phyloP scores from a whole-genome alignment of 768 basidiomycete genomes.

The Leccinellum rugosiceps region DNA sequence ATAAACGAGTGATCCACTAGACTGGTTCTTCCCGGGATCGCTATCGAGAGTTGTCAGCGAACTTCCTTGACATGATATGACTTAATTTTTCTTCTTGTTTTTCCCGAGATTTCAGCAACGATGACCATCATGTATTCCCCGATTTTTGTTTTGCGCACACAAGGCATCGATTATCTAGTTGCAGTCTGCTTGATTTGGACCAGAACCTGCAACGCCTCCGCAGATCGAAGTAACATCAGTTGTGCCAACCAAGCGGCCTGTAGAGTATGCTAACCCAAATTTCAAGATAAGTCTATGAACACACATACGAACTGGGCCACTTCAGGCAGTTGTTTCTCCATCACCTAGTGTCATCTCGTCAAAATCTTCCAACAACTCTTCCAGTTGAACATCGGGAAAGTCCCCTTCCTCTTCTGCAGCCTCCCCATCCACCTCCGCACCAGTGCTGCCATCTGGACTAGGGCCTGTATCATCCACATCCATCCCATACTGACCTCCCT shows the following conservation, averaged over 20 bases:
- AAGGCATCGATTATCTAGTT: constrained; percentile 1
- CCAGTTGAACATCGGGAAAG: constrained; percentile 83
- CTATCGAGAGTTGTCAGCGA: too few species aligned
- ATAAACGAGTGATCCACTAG: too few species aligned
- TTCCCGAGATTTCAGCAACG: too few species aligned
- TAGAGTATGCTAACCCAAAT: too few species aligned
- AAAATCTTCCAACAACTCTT: constrained; percentile 88
- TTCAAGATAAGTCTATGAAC: too few species aligned
- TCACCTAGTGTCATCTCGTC: constrained; percentile 83
- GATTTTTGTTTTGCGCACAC: background rate
- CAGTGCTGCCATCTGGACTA: constrained; percentile 19
- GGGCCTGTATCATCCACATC: constrained; percentile 56
- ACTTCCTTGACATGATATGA: too few species aligned
- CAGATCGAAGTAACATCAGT: background rate
- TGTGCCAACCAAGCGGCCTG: too few species aligned
- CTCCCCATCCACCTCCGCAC: constrained; percentile 31
- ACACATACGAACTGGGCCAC: background rate
- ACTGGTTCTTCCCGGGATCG: too few species aligned
- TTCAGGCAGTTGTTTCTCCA: constrained; percentile 16
- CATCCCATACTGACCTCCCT: constrained; percentile 44
- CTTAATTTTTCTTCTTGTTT: too few species aligned
- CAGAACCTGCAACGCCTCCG: background rate
- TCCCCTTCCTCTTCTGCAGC: constrained; percentile 70
- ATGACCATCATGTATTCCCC: too few species aligned
- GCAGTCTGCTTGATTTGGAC: constrained; percentile 7